A percentile compares a stretch with the other conserved stretches of the same genome.
Conservation (phyloP, 1,139 yeast species). For the Candida mesenterica region DNA sequence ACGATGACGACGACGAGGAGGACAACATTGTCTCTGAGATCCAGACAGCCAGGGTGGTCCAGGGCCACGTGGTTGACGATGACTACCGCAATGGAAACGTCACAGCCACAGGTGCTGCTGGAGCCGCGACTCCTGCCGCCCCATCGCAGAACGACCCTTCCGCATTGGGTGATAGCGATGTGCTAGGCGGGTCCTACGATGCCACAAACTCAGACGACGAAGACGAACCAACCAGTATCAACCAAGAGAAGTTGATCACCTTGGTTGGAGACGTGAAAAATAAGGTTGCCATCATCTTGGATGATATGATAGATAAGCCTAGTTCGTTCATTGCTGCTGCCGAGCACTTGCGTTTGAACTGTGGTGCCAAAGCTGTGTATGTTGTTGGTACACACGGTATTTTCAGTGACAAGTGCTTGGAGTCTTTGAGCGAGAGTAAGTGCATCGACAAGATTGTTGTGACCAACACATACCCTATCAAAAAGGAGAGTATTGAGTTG, state of each 20-base stretch:
- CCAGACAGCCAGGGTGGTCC: conserved; percentile 93
- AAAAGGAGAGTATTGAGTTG: conserved; percentile 53
- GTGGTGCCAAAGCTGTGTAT: conserved; percentile 91
- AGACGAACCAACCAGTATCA: conserved; percentile 67
- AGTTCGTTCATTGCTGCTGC: conserved; percentile 95
- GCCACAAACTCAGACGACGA: conserved; percentile 78
- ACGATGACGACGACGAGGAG: conserved; percentile 61
- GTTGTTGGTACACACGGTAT: conserved; percentile 95
- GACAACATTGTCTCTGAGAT: conserved; percentile 74
- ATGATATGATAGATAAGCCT: conserved; percentile 96
- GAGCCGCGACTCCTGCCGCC: conserved; percentile 4
- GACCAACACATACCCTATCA: conserved; percentile 93
- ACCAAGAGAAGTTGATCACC: conserved; percentile 87
- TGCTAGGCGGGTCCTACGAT: conserved; percentile 82
- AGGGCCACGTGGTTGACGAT: conserved; percentile 96
- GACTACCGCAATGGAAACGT: conserved; percentile 44
- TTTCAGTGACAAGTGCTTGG: conserved; percentile 83
- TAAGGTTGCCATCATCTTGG: conserved; percentile 89
- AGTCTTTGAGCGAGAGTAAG: conserved; percentile 69
- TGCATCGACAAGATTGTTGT: conserved; percentile 89
- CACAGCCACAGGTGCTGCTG: conserved; percentile 12
- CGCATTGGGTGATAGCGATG: conserved; percentile 43
- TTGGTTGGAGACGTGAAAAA: conserved; percentile 93
- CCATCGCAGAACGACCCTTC: conserved; percentile 14
- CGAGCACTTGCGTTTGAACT: conserved; percentile 88